Percentiles rank a stretch among this genome's conserved stretches.
Conservation (phyloP, 129 eudicot species). For the Cynara cardunculus region DNA sequence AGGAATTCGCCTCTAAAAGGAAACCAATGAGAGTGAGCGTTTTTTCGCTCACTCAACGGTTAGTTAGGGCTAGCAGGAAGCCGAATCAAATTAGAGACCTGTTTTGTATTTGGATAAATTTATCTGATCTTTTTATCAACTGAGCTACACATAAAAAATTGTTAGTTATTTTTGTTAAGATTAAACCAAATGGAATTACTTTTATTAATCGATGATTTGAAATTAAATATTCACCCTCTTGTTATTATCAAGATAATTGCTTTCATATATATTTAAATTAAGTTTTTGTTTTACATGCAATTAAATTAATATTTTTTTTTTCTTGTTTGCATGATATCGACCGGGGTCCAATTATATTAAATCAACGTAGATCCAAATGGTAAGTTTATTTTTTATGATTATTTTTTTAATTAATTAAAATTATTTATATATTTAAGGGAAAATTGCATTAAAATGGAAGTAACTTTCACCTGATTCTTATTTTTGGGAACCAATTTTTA, state of each 20-base stretch:
- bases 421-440: neutral
- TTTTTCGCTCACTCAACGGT: too few species aligned
- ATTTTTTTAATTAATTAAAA: neutral
- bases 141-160: too few species aligned
- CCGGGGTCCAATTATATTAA: neutral
- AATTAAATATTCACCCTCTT: neutral
- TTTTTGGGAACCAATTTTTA: too few species aligned
- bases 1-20: too few species aligned
- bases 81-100: too few species aligned
- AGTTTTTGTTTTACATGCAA: neutral
- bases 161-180: neutral
- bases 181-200: neutral
- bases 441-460: too few species aligned
- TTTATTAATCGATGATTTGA: neutral
- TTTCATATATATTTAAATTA: neutral
- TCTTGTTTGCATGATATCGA: neutral
- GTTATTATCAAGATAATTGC: neutral
- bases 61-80: too few species aligned
- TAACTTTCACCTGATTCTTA: too few species aligned
- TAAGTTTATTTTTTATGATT: constrained; percentile 5
- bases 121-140: too few species aligned
- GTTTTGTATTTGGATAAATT: too few species aligned
- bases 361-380: constrained; percentile 40
- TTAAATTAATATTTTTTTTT: neutral
- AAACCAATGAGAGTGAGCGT: too few species aligned